phyloP scores from a whole-genome alignment of 208 protist species.

The Acanthamoeba polyphaga region DNA sequence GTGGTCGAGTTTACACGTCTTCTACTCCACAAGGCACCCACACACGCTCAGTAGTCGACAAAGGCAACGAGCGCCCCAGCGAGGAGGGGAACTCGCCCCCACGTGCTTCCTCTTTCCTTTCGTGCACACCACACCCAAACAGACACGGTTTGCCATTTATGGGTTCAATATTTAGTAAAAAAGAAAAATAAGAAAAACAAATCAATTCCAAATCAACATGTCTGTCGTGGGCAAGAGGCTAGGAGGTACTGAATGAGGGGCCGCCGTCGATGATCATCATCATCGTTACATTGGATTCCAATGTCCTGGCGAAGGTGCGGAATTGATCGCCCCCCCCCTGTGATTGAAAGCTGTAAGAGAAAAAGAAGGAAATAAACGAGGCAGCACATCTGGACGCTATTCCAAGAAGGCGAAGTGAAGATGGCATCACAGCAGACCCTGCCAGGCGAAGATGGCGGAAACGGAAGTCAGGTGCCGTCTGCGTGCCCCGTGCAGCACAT shows the following conservation, averaged over 20 bases:
- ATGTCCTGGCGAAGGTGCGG: too few species aligned
- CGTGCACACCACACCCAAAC: background rate
- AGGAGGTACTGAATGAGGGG: too few species aligned
- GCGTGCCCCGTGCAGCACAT: constrained; percentile 1
- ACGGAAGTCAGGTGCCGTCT: background rate
- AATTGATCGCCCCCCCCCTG: too few species aligned
- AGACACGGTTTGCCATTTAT: background rate
- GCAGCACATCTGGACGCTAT: background rate
- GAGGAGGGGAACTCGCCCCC: too few species aligned
- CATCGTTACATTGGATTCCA: too few species aligned
- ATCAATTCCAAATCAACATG: background rate
- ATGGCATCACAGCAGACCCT: background rate
- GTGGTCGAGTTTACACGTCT: too few species aligned
- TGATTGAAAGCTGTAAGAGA: background rate
- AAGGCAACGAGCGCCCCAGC: too few species aligned
- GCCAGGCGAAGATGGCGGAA: background rate
- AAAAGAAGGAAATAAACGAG: background rate
- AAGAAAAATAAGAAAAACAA: background rate
- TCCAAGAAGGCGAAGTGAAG: background rate
- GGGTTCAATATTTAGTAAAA: background rate
- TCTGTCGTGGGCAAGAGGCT: too few species aligned
- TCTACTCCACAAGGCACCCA: too few species aligned
- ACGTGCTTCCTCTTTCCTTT: too few species aligned
- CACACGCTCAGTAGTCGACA: too few species aligned
- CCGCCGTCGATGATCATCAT: too few species aligned